Evolutionary conservation across 768 basidiomycete species (phyloP), one percentile per base, ranked within the genome.

Genomic region (Xerocomus potaroensis): DNA sequence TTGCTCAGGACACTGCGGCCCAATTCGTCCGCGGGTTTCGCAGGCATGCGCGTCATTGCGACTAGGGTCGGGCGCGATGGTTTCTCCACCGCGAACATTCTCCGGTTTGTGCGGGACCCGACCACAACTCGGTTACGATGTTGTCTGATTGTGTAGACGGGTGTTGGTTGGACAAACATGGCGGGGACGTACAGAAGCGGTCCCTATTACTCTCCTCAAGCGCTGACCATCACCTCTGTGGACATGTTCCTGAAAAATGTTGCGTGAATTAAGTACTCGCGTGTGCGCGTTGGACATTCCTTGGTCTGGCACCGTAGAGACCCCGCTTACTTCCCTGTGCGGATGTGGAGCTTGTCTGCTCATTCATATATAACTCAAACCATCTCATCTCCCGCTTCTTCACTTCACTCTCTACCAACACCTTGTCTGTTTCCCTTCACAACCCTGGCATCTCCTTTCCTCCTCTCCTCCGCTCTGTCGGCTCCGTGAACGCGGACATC

Each of bases 311-410:
- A 56, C 45, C 49, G 46, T 53, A 49, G 47, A 60, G 63, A 66
- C 63, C 64, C 62, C n/a, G 59, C 55, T 43, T 58, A 49, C 55
- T 59, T 38, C n/a, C n/a, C n/a, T n/a, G n/a, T n/a, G n/a, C n/a
- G 46, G 48, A 39, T 48, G 45, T 38, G 55, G 40, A 40, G 35
- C n/a, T n/a, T n/a, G 22, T 33, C 41, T 45, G 37, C 40, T 36
- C 33, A 6, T 27, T 27, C 26, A 22, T 59, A 58, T 66, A 56
- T 61, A 64, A 45, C 49, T 34, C 43, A 34, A 32, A 36, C 37
- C 57, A 9, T n/a, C 26, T 10, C 26, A 27, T 27, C 24, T 36
- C n/a, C 34, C 3, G 11, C 30, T 5, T 49, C 21, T 19, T 15
- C 26, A 41, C 44, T 41, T 19, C 41, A n/a, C n/a, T 27, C 42